Percentiles rank a stretch among this genome's conserved stretches.
phyloP scores from a whole-genome alignment of 306 rosid species.

The Rosa chinensis region DNA sequence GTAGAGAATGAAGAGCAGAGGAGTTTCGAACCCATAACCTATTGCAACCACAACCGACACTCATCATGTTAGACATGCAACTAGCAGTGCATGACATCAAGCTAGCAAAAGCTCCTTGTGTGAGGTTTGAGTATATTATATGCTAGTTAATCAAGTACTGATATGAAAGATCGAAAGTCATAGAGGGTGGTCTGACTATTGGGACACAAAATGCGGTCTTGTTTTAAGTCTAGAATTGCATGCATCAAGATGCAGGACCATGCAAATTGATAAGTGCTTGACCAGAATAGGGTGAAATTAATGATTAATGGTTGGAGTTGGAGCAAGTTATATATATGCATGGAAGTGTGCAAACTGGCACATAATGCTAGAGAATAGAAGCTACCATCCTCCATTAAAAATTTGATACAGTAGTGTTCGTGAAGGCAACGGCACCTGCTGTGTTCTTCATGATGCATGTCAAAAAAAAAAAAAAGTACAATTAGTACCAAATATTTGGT shows the following conservation, averaged over 20 bases:
- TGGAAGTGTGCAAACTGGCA: conserved; percentile 11
- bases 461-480: neutral
- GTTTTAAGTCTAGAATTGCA: neutral
- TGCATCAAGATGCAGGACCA: conserved; percentile 3
- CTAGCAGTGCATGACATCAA: conserved; percentile 1
- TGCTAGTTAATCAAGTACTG: neutral
- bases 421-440: conserved; percentile 69
- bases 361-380: conserved; percentile 10
- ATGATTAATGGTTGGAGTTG: conserved; percentile 1
- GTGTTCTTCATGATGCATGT: neutral
- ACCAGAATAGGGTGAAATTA: neutral
- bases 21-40: neutral
- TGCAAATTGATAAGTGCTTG: neutral
- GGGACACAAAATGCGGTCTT: neutral
- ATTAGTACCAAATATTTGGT: neutral
- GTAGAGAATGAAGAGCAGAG: neutral
- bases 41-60: neutral
- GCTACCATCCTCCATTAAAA: conserved; percentile 11
- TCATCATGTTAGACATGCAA: neutral
- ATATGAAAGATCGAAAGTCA: neutral
- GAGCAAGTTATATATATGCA: neutral
- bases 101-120: neutral
- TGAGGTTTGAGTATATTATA: neutral
- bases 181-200: neutral
- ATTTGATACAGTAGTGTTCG: conserved; percentile 47